Evolutionary conservation across 2,329 filamentous ascomycete genomes (phyloP).

Genomic region (Aspergillus intermedius): DNA sequence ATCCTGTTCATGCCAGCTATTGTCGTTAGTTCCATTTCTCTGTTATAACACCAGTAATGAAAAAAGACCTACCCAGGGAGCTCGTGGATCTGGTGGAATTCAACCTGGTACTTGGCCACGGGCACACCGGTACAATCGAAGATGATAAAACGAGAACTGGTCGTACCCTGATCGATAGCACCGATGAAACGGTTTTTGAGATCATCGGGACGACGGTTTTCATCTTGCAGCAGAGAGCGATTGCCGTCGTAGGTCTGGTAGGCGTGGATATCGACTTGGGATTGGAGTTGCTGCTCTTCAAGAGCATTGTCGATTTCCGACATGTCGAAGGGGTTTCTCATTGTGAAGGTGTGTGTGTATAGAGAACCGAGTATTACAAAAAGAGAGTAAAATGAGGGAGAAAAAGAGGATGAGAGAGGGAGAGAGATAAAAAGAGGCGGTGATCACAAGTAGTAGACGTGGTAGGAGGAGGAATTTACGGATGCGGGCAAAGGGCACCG

Average conservation of each 20-base stretch:
- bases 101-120: conserved; percentile 76
- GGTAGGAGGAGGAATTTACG: neutral
- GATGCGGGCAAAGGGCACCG: conserved; percentile 4
- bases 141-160: conserved; percentile 82
- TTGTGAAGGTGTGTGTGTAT: conserved; percentile 6
- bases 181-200: conserved; percentile 59
- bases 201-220: conserved; percentile 23
- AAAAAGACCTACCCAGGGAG: conserved; percentile 67
- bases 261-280: conserved; percentile 20
- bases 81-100: conserved; percentile 79
- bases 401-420: neutral
- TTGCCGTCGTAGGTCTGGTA: conserved; percentile 27
- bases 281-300: conserved; percentile 11
- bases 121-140: conserved; percentile 75
- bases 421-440: neutral
- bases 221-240: conserved; percentile 30
- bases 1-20: conserved; percentile 84
- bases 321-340: conserved; percentile 30
- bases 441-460: neutral
- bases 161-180: conserved; percentile 86
- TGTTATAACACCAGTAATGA: neutral
- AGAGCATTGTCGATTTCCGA: conserved; percentile 18
- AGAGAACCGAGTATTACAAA: neutral
- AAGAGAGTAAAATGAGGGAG: conserved; percentile 1
- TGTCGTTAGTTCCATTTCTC: neutral